Conservation (phyloP, 352 stramenopile species). For the Globisporangium cystogenes region DNA sequence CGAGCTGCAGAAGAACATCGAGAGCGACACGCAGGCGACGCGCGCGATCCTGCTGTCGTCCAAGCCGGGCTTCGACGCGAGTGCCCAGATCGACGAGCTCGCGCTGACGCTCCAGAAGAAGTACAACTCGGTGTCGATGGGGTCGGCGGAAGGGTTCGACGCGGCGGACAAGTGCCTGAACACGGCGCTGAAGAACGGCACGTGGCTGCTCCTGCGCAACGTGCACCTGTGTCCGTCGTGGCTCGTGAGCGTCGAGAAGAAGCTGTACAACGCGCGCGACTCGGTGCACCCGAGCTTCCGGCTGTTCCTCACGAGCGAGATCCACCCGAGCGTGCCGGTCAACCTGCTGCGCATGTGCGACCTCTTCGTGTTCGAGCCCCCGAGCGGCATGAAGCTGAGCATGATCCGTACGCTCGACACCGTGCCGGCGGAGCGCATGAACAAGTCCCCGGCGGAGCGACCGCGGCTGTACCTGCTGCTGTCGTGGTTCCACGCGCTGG, state of each 20-base stretch:
- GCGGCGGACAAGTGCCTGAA: constrained; percentile 94
- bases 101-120: constrained; percentile 88
- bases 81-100: constrained; percentile 94
- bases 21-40: constrained; percentile 87
- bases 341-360: constrained; percentile 96
- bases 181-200: constrained; percentile 93
- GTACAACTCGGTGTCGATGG: constrained; percentile 98
- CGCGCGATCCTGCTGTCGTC: constrained; percentile 96
- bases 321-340: constrained; percentile 94
- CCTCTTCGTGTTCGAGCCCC: constrained; percentile 97
- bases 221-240: constrained; percentile 98
- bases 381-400: constrained; percentile 96
- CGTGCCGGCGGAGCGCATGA: constrained; percentile 90
- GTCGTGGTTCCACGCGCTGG: constrained; percentile 97
- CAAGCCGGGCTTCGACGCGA: constrained; percentile 97
- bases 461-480: constrained; percentile 96
- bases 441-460: constrained; percentile 82
- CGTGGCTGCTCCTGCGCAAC: constrained; percentile 99
- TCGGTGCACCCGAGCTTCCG: constrained; percentile 72
- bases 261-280: constrained; percentile 87
- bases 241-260: constrained; percentile 97
- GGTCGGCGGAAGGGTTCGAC: constrained; percentile 95
- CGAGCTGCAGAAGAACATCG: constrained; percentile 91
- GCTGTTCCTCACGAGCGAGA: constrained; percentile 98
- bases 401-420: constrained; percentile 94